Conservation (phyloP, 768 basidiomycete species). For the Gyrodon lividus region DNA sequence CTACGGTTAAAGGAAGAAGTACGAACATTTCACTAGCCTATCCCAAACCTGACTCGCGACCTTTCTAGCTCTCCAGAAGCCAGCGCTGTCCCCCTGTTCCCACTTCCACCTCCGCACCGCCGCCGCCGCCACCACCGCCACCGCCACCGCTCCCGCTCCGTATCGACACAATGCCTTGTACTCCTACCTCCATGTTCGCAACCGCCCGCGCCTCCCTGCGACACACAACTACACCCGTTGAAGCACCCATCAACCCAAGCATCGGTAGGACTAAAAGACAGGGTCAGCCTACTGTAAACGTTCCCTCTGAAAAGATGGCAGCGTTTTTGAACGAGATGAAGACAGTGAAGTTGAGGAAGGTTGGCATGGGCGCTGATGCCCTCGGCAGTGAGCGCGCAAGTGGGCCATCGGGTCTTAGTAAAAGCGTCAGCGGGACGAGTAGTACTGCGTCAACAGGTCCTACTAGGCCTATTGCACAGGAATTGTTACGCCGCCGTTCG, state of each 20-base stretch:
- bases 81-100: slow-evolving; percentile 19
- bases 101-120: slow-evolving; percentile 37
- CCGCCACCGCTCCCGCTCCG: slow-evolving; percentile 32
- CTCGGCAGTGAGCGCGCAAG: slow-evolving; percentile 21
- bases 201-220: slow-evolving; percentile 68
- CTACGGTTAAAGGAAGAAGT: slow-evolving; percentile 58
- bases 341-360: slow-evolving; percentile 64
- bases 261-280: slow-evolving; percentile 38
- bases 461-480: slow-evolving; percentile 15
- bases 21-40: background rate
- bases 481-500: slow-evolving; percentile 26
- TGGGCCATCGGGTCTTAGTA: slow-evolving; percentile 30
- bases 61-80: slow-evolving; percentile 46
- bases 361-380: slow-evolving; percentile 30
- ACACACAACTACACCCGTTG: slow-evolving; percentile 49
- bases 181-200: slow-evolving; percentile 44
- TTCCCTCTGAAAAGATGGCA: slow-evolving; percentile 80
- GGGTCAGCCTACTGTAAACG: slow-evolving; percentile 67
- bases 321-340: slow-evolving; percentile 81
- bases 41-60: slow-evolving; percentile 3
- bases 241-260: slow-evolving; percentile 59
- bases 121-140: slow-evolving; percentile 38
- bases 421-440: slow-evolving; percentile 23
- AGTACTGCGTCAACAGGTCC: slow-evolving; percentile 1
- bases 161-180: slow-evolving; percentile 30